A percentile compares a stretch with the other conserved stretches of the same genome.
phyloP scores from a whole-genome alignment of 164 flowering plant species.

The Vitis amurensis region DNA sequence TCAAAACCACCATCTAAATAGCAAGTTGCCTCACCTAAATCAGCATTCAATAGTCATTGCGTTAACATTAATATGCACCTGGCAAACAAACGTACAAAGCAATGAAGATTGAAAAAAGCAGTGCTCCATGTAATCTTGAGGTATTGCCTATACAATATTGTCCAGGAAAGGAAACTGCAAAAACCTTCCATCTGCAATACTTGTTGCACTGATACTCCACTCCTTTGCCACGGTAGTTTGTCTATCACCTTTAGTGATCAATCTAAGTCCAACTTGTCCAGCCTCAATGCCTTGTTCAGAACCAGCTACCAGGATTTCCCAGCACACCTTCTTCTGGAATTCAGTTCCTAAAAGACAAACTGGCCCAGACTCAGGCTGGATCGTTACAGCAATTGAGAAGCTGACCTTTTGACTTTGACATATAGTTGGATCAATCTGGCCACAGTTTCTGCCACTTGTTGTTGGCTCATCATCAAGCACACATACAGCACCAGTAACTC shows the following conservation, averaged over 20 bases:
- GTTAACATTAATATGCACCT: constrained; percentile 99
- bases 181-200: constrained; percentile 99
- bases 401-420: constrained; percentile 77
- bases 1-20: constrained; percentile 92
- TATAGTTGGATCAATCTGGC: constrained; percentile 74
- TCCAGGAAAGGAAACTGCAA: constrained; percentile 13
- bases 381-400: constrained; percentile 79
- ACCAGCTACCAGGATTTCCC: constrained; percentile 98
- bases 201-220: constrained; percentile 87
- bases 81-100: constrained; percentile 22
- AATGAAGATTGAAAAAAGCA: no score
- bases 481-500: constrained; percentile 85
- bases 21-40: constrained; percentile 93
- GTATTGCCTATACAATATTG: not conserved
- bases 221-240: constrained; percentile 88
- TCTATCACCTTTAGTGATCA: constrained; percentile 86
- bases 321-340: constrained; percentile 76
- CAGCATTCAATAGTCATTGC: constrained; percentile 91
- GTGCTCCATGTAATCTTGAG: no score
- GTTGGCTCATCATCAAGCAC: constrained; percentile 97
- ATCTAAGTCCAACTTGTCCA: constrained; percentile 96
- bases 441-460: constrained; percentile 83
- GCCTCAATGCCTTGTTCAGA: constrained; percentile 99
- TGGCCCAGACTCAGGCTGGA: constrained; percentile 98
- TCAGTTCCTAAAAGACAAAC: constrained; percentile 95